phyloP scores from a whole-genome alignment of 2,329 filamentous ascomycete genomes.

The Aspergillus quadricinctus region DNA sequence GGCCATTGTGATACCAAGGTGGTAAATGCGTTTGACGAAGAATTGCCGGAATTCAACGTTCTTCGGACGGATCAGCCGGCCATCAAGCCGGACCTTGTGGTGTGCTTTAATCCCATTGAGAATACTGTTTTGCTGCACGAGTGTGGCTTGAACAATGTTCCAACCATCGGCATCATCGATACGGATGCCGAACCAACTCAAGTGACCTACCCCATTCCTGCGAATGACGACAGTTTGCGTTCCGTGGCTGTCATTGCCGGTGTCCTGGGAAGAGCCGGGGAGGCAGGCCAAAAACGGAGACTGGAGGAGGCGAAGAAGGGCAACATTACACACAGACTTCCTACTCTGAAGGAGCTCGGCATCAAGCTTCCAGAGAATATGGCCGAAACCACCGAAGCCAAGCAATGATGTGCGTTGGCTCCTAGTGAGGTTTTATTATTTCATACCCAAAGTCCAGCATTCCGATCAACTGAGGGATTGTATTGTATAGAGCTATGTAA shows the following conservation, averaged over 20 bases:
- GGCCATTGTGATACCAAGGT: constrained; percentile 65
- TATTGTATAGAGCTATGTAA: constrained; percentile 34
- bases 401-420: not conserved
- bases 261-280: constrained; percentile 76
- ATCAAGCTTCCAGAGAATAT: not conserved
- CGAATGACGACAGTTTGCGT: constrained; percentile 93
- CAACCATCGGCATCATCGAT: constrained; percentile 91
- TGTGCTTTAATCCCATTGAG: constrained; percentile 88
- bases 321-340: constrained; percentile 52
- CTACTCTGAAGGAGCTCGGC: constrained; percentile 17
- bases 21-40: constrained; percentile 69
- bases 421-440: not conserved
- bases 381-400: not conserved
- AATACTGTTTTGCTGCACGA: constrained; percentile 89
- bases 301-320: constrained; percentile 60
- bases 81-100: constrained; percentile 81
- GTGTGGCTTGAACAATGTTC: constrained; percentile 80
- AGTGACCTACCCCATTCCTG: constrained; percentile 94
- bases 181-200: constrained; percentile 88
- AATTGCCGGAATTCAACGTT: constrained; percentile 60
- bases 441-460: not conserved
- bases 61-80: constrained; percentile 61
- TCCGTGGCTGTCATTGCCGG: constrained; percentile 77
- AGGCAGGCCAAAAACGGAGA: constrained; percentile 68
- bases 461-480: constrained; percentile 12